Conservation (phyloP, 73 alveolate genomes). For the Paramecium tetraurelia region DNA sequence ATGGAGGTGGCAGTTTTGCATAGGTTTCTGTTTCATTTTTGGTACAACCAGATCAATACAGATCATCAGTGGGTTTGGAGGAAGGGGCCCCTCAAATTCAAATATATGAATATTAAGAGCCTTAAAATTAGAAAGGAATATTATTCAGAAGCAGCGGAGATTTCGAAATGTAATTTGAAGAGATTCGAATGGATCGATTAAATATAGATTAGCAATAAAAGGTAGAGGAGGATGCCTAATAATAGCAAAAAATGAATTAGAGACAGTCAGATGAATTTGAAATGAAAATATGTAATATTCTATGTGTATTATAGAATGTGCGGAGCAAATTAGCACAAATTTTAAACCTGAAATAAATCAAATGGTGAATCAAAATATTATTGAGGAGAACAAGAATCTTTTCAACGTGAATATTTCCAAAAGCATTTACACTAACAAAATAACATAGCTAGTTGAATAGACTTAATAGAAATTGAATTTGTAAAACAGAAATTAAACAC, state of each 20-base stretch:
- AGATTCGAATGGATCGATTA: constrained; percentile 2
- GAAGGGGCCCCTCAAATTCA: not conserved
- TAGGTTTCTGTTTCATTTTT: not conserved
- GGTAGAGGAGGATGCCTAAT: not conserved
- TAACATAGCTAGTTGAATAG: constrained; percentile 18
- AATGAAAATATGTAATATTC: not conserved
- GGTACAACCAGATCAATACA: constrained; percentile 7
- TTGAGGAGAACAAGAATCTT: constrained; percentile 10
- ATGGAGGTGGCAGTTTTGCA: not conserved
- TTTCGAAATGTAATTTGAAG: constrained; percentile 37
- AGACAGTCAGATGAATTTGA: not conserved
- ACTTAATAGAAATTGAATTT: not conserved
- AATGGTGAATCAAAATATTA: not conserved
- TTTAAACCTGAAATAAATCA: constrained; percentile 38
- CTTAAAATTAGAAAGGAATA: constrained; percentile 8
- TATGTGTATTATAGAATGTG: not conserved
- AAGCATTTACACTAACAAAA: constrained; percentile 28
- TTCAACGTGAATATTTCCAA: constrained; percentile 1
- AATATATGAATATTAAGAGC: constrained; percentile 21
- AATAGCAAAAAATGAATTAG: not conserved
- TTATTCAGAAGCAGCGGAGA: constrained; percentile 33
- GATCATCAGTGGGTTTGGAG: constrained; percentile 41
- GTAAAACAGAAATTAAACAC: not conserved
- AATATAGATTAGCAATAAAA: not conserved
- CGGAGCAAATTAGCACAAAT: not conserved